Evolutionary conservation across 2,329 filamentous ascomycete genomes (phyloP).

Genomic region (Hymenoscyphus albidus): DNA sequence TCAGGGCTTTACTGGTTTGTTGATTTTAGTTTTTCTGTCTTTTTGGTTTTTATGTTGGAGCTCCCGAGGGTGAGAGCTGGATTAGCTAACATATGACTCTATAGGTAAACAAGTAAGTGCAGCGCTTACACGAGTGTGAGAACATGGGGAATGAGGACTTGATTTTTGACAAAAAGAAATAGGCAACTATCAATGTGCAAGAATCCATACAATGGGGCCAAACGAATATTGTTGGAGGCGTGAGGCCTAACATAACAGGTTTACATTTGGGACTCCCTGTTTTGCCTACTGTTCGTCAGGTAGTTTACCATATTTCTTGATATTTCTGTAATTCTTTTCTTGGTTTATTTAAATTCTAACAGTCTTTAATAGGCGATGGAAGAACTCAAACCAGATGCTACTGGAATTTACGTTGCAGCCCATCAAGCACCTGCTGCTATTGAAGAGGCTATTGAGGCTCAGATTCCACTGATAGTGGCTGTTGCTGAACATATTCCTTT

Average conservation of each 20-base stretch:
- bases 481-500: conserved; percentile 74
- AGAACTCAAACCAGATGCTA: conserved; percentile 69
- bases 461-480: conserved; percentile 70
- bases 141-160: not conserved
- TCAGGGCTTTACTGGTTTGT: conserved; percentile 63
- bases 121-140: not conserved
- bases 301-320: conserved; percentile 23
- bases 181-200: conserved; percentile 71
- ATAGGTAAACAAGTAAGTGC: conserved; percentile 33
- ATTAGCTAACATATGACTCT: conserved; percentile 10
- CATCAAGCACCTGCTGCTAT: conserved; percentile 69
- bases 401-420: conserved; percentile 77
- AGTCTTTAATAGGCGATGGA: conserved; percentile 55
- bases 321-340: not conserved
- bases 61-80: not conserved
- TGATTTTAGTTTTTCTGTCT: not conserved
- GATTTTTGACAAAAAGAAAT: not conserved
- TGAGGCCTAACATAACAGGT: conserved; percentile 65
- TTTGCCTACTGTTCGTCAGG: conserved; percentile 61
- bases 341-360: conserved; percentile 2
- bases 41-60: not conserved
- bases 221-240: conserved; percentile 75
- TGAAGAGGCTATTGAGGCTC: conserved; percentile 73
- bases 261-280: conserved; percentile 72
- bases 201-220: conserved; percentile 70